Percentiles rank a stretch among this genome's conserved stretches.
Evolutionary conservation across 1,284 basidiomycete species (phyloP).

Genomic region (Limonomyces culmigenus): DNA sequence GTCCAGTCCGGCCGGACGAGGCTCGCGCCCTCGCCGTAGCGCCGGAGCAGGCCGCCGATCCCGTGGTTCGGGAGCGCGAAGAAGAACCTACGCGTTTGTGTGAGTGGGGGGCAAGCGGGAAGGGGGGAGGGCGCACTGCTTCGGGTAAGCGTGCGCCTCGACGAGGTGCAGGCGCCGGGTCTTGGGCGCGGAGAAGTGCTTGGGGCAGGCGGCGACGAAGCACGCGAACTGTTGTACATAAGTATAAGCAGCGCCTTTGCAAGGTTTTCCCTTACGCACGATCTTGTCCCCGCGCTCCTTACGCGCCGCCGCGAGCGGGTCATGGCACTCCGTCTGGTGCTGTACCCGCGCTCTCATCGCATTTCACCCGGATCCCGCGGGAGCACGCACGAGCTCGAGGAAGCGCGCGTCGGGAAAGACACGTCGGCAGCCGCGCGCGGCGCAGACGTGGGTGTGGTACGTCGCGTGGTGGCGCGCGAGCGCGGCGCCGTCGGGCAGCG

Average conservation of each 20-base stretch:
- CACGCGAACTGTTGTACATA: conserved; percentile 79
- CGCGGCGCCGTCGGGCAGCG: conserved; percentile 41
- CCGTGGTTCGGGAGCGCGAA: conserved; percentile 83
- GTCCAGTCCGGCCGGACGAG: conserved; percentile 60
- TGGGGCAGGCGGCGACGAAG: conserved; percentile 47
- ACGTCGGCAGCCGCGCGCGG: conserved; percentile 44
- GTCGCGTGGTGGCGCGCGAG: conserved; percentile 69
- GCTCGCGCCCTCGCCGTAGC: conserved; percentile 68
- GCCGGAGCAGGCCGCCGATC: conserved; percentile 54
- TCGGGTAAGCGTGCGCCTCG: conserved; percentile 65
- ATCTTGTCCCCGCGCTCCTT: conserved; percentile 80
- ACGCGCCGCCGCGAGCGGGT: conserved; percentile 56
- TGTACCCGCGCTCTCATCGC: conserved; percentile 12
- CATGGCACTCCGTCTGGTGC: conserved; percentile 82
- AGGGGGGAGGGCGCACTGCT: too few relatives aligned
- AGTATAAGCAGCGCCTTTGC: too few relatives aligned
- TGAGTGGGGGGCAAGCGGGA: too few relatives aligned
- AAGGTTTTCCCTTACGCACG: too few relatives aligned
- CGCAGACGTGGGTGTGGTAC: conserved; percentile 75
- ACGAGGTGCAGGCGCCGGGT: conserved; percentile 69
- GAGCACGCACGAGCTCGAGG: conserved; percentile 44
- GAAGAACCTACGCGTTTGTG: too few relatives aligned
- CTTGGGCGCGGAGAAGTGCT: conserved; percentile 62
- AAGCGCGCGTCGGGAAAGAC: conserved; percentile 77
- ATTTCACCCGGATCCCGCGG: conserved; percentile 1